Evolutionary conservation across 352 stramenopile genomes (phyloP).

Genomic region (Phytophthora syringae): DNA sequence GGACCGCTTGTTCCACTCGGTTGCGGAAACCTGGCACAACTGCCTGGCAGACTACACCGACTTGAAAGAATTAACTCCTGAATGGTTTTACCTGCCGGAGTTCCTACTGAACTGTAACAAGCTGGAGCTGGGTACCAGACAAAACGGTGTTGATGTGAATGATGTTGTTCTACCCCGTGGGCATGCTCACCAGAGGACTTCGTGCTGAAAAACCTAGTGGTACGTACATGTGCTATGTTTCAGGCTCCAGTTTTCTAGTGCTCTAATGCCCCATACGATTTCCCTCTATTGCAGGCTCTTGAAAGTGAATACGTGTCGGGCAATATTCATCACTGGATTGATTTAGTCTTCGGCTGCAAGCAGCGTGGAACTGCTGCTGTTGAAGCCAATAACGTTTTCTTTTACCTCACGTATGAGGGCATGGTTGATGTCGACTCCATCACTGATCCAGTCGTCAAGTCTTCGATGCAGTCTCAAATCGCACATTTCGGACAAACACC

Average conservation of each 20-base stretch:
- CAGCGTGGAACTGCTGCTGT: constrained; percentile 86
- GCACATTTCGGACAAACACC: constrained; percentile 98
- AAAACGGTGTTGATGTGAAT: constrained; percentile 87
- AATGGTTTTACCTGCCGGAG: constrained; percentile 94
- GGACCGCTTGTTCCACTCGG: constrained; percentile 93
- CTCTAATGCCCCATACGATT: not conserved
- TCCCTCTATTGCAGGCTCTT: constrained; percentile 52
- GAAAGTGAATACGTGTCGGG: constrained; percentile 88
- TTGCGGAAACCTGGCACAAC: constrained; percentile 91
- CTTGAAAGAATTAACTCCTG: constrained; percentile 94
- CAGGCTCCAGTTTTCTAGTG: not conserved
- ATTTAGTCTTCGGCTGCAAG: constrained; percentile 81
- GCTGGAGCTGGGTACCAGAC: constrained; percentile 79
- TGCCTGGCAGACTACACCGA: constrained; percentile 91
- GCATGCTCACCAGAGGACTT: constrained; percentile 84
- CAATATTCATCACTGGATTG: constrained; percentile 91
- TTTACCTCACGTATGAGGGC: constrained; percentile 99
- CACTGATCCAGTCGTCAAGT: constrained; percentile 91
- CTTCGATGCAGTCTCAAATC: constrained; percentile 96
- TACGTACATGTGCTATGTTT: constrained; percentile 33
- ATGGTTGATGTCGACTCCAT: constrained; percentile 97
- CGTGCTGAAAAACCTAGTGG: constrained; percentile 85
- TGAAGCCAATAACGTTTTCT: constrained; percentile 97
- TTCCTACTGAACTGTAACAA: constrained; percentile 91
- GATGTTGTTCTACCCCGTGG: constrained; percentile 96